Conservation (phyloP, 2,329 filamentous ascomycete genomes). For the Chaetomium sp. region DNA sequence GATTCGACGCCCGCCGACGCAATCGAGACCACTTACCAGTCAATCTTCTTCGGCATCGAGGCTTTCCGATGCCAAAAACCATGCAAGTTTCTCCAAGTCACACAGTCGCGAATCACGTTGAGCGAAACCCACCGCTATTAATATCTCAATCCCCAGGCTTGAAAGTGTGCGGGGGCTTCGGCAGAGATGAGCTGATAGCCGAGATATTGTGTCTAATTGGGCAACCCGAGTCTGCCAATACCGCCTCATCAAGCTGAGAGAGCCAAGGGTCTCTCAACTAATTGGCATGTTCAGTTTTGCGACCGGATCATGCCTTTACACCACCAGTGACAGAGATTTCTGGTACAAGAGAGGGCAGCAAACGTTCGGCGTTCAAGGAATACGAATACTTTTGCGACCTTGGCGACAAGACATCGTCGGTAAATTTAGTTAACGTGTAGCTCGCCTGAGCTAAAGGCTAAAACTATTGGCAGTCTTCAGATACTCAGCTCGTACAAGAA, state of each 20-base stretch:
- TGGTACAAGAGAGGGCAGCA: not conserved
- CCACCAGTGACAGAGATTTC: not conserved
- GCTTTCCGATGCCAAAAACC: not conserved
- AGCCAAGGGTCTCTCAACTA: not conserved
- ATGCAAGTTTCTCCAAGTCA: not conserved
- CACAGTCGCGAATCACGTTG: not conserved
- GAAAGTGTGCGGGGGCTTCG: conserved; percentile 17
- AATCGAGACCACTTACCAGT: not conserved
- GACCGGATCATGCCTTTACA: not conserved
- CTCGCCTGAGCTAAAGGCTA: not conserved
- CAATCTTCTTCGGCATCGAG: not conserved
- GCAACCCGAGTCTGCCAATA: not conserved
- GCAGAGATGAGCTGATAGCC: not conserved
- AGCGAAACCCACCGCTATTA: conserved; percentile 15
- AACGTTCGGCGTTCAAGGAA: not conserved
- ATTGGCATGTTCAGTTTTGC: not conserved
- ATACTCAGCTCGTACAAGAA: not conserved
- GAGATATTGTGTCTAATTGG: conserved; percentile 12
- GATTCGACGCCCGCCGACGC: not conserved
- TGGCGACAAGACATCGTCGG: not conserved
- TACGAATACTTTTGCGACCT: not conserved
- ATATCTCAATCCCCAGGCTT: conserved; percentile 23
- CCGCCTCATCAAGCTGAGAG: not conserved
- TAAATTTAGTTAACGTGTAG: not conserved
- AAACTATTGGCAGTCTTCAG: not conserved